Evolutionary conservation across 169 alveolate species (phyloP), one percentile per base, ranked within the genome.

Genomic region (Plasmodium sp.): DNA sequence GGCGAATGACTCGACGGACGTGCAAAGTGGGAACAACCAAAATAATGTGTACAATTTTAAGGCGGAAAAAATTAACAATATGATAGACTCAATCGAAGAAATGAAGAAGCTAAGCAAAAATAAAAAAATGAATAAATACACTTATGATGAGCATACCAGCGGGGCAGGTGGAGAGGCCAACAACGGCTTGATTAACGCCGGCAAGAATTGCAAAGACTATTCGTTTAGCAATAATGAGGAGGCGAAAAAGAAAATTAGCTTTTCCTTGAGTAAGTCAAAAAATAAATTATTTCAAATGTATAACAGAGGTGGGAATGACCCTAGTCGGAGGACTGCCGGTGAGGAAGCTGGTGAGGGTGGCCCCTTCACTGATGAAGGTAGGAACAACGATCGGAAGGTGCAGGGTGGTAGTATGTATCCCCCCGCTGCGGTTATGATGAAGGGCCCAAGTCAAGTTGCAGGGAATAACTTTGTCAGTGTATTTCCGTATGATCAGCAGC

Each of bases 11-110:
- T 36, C 43, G 22, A 27, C 39, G 1, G 54, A 56, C 6, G 14
- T 16, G 27, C 48, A 88, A n/a, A 34, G 41, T 36, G 34, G 58
- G 16, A 73, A 1, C 16, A 79, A 36, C 27, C 33, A 10, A 51
- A 83, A n/a, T 16, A 79, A 79, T 88, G 81, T 43, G 14, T 73
- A 79, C 67, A 88, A 77, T 88, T 39, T 88, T 14, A 80, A 79
- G 39, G 83, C 90, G 14, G 94, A 80, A 3, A 88, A 88, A 80
- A 88, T 88, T 88, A 88, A 58, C 71, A 56, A 88, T 88, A 88
- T 88, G 94, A 77, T 88, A 58, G 90, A 88, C 48, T 88, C 90
- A 0, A 88, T 88, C 27, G 94, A 88, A 58, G 94, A 88, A 67
- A 88, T 88, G 94, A 88, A 88, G 56, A 88, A 88, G 18, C 16